Conservation (phyloP, 2,329 filamentous ascomycete species). For the Fusarium devonianum region DNA sequence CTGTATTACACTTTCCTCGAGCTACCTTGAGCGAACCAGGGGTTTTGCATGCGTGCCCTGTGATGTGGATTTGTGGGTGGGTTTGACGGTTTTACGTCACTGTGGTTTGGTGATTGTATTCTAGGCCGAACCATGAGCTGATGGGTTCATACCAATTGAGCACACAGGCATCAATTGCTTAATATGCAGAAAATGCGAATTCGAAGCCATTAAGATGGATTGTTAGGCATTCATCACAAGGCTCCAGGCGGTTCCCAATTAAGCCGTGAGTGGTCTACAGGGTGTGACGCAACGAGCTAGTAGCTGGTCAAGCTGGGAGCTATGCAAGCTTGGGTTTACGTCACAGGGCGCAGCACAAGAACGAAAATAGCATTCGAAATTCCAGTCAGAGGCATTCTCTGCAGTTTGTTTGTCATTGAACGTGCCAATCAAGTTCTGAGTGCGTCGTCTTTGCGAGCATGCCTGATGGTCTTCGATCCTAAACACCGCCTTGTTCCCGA, state of each 20-base stretch:
- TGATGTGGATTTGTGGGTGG: background rate
- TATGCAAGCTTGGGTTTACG: slow-evolving; percentile 1
- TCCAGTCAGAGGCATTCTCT: slow-evolving; percentile 32
- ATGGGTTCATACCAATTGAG: background rate
- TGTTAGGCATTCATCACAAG: background rate
- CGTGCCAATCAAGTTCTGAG: slow-evolving; percentile 35
- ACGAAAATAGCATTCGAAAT: slow-evolving; percentile 10
- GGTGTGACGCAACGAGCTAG: background rate
- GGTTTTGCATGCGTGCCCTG: too few relatives aligned
- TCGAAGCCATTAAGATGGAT: background rate
- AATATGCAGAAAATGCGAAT: background rate
- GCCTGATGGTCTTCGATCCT: slow-evolving; percentile 38
- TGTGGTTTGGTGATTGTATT: too few relatives aligned
- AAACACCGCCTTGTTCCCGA: slow-evolving; percentile 45
- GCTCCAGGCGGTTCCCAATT: too few relatives aligned
- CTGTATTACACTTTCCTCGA: background rate
- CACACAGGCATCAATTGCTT: slow-evolving; percentile 7
- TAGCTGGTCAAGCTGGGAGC: background rate
- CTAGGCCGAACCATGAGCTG: slow-evolving; percentile 17
- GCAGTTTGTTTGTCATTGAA: slow-evolving; percentile 40
- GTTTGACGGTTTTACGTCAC: too few relatives aligned
- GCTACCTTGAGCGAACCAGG: background rate
- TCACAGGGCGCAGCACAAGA: slow-evolving; percentile 18
- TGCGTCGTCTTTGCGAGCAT: slow-evolving; percentile 40
- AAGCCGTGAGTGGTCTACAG: too few relatives aligned